These are phyloP conservation scores for Amphichorda felina DNA, from an alignment of 2,329 filamentous ascomycete genomes.

Conservation along the genomic window DNA sequence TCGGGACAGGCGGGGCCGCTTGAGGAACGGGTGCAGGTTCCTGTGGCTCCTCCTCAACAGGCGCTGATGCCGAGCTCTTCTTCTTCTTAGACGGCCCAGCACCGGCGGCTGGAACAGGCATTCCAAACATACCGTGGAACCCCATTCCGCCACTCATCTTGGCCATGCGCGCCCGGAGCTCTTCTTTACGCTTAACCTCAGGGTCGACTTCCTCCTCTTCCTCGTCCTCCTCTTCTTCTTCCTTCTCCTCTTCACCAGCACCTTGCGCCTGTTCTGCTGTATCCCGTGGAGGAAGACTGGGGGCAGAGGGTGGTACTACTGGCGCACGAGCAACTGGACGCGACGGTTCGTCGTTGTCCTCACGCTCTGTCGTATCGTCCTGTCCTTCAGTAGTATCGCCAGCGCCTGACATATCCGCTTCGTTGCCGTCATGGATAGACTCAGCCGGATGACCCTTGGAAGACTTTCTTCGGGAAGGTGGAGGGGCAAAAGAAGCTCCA, in stretches of 20 bases:
- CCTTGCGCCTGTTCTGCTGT: not conserved
- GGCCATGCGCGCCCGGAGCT: constrained; percentile 89
- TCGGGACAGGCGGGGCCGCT: constrained; percentile 41
- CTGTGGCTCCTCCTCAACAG: constrained; percentile 28
- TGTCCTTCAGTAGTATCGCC: constrained; percentile 52
- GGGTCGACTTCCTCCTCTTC: constrained; percentile 81
- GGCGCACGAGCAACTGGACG: constrained; percentile 21
- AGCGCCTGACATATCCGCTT: constrained; percentile 53
- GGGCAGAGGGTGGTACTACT: constrained; percentile 15
- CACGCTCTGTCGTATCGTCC: constrained; percentile 54
- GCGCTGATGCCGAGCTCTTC: constrained; percentile 20
- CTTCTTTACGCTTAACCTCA: constrained; percentile 73
- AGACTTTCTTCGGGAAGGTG: constrained; percentile 38
- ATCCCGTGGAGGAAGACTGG: constrained; percentile 6
- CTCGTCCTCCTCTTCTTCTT: constrained; percentile 55
- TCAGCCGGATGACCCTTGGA: constrained; percentile 31
- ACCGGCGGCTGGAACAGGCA: constrained; percentile 46
- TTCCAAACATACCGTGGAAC: constrained; percentile 88
- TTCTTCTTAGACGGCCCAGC: constrained; percentile 46
- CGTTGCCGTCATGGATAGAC: constrained; percentile 45
- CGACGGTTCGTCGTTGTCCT: constrained; percentile 58
- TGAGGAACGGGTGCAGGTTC: constrained; percentile 27
- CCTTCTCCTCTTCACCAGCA: constrained; percentile 33
- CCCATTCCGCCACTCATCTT: constrained; percentile 98
- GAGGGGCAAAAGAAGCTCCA: constrained; percentile 19